phyloP scores from a whole-genome alignment of 1,284 basidiomycete genomes.

The Leccinum solheimii region DNA sequence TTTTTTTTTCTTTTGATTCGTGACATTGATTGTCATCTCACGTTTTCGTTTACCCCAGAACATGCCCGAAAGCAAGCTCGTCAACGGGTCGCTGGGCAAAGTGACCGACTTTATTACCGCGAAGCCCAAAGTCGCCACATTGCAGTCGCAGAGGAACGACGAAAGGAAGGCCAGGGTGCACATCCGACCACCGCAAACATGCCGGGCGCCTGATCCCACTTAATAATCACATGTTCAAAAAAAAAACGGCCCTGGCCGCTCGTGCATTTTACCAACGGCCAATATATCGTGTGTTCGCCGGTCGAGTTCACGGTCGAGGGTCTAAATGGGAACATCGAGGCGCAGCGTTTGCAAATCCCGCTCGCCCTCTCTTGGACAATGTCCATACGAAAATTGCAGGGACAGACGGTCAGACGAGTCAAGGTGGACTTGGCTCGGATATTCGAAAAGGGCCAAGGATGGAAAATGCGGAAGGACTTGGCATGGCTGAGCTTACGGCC shows the following conservation, averaged over 20 bases:
- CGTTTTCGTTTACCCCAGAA: slow-evolving; percentile 40
- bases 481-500: background rate
- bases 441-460: slow-evolving; percentile 81
- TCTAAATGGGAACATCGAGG: slow-evolving; percentile 50
- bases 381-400: slow-evolving; percentile 87
- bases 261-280: slow-evolving; percentile 51
- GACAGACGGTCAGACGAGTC: slow-evolving; percentile 78
- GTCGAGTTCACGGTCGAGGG: slow-evolving; percentile 57
- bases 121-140: slow-evolving; percentile 47
- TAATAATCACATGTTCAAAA: slow-evolving; percentile 24
- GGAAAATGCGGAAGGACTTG: no score
- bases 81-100: slow-evolving; percentile 88
- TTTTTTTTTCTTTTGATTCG: background rate
- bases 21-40: background rate
- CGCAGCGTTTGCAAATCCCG: slow-evolving; percentile 59
- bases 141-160: slow-evolving; percentile 37
- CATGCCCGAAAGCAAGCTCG: slow-evolving; percentile 55
- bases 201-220: slow-evolving; percentile 28
- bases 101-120: slow-evolving; percentile 63
- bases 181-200: slow-evolving; percentile 3
- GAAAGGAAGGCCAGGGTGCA: slow-evolving; percentile 9
- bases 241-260: slow-evolving; percentile 49
- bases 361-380: slow-evolving; percentile 81
- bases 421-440: slow-evolving; percentile 64
- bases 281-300: slow-evolving; percentile 47